Base-by-base conservation (phyloP, 768 basidiomycete species). In the Amanita muscaria region DNA sequence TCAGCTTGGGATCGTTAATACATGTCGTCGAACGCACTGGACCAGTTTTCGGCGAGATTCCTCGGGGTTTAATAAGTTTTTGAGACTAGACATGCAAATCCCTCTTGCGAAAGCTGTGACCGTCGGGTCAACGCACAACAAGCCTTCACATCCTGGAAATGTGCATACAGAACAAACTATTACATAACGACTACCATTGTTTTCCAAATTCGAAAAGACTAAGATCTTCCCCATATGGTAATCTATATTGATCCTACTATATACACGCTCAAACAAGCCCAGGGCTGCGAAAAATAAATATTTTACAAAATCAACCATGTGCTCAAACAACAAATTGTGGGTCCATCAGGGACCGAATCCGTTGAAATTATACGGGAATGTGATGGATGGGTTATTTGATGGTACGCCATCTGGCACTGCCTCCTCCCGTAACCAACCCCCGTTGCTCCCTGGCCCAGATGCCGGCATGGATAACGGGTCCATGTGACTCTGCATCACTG, bases 41-140 rank as follows among this genome's bases (percentile, higher is more conserved):
- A 63, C 64, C 30, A 63, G 57, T 30, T 54, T 59, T 35, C 64
- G 63, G 37, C 60, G 59, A 44, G 52, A 57, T 44, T 64, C 64
- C 49, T 74, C 70, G 40, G 78, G 77, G 58, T 80, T 80, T 50
- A 81, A 64, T 34, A 80, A 63, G 51, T 71, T 72, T 51, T 61
- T 63, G 47, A 81, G 70, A 56, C 66, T 74, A 47, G 79, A 72
- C 79, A 81, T 81, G 49, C 44, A 46, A 40, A 48, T 25, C 39
- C 18, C 19, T 41, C 23, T 29, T 31, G 36, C 29, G 18, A 39
- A 19, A 9, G 44, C 22, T 39, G 44, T 30, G 14, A 29, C 33
- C 34, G 33, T 29, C 27, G 15, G 33, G 42, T 14, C 23, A 44
- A 39, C 24, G 36, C 34, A 29, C 43, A 34, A 35, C 42, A 19